A percentile compares a stretch with the other conserved stretches of the same genome.
phyloP scores from a whole-genome alignment of 129 eudicot genomes.

The Gnaphalium uliginosum region DNA sequence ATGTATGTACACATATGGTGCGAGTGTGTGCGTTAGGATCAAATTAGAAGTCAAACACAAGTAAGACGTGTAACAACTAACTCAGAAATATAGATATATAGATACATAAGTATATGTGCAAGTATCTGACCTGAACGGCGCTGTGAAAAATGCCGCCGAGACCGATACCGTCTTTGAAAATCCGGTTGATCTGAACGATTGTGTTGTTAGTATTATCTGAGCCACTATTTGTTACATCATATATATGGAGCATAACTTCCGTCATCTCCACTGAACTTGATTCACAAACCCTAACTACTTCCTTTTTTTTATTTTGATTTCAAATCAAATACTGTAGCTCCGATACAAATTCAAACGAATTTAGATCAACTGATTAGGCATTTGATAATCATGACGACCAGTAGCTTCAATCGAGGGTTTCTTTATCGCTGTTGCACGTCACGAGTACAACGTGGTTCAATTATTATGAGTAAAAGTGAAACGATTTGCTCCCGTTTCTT shows the following conservation, averaged over 20 bases:
- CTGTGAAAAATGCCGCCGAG: constrained; percentile 95
- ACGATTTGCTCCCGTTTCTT: not conserved
- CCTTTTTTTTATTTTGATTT: not conserved
- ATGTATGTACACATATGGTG: not conserved
- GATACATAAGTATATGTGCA: not conserved
- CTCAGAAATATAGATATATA: too few relatives aligned
- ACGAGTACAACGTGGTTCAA: not conserved
- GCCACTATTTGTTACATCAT: constrained; percentile 91
- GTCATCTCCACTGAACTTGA: constrained; percentile 56
- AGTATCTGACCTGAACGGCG: constrained; percentile 71
- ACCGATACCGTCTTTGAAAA: constrained; percentile 95
- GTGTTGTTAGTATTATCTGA: constrained; percentile 89
- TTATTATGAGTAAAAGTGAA: not conserved
- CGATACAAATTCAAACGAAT: not conserved
- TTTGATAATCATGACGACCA: constrained; percentile 16
- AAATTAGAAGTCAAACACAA: not conserved
- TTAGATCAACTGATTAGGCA: not conserved
- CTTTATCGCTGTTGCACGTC: constrained; percentile 22
- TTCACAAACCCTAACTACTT: constrained; percentile 33
- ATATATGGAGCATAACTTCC: constrained; percentile 85
- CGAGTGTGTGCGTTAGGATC: not conserved
- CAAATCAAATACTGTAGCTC: not conserved
- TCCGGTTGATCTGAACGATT: constrained; percentile 81
- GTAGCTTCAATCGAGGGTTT: constrained; percentile 27
- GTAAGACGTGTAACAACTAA: not conserved